Evolutionary conservation across 129 eudicot genomes (phyloP).

Genomic region (carrot (Daucus carota)): DH1_v3.0 NC_030386.2:31742501-31743000

Average conservation of each 20-base stretch:
- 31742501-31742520: too few species aligned
- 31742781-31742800: neutral
- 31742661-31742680: too few species aligned
- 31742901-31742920: neutral
- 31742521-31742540: neutral
- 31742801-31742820: neutral
- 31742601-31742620: neutral
- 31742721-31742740: too few species aligned
- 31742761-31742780: too few species aligned
- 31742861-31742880: neutral
- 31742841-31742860: neutral
- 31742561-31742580: neutral
- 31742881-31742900: neutral
- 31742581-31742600: neutral
- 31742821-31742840: neutral
- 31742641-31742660: neutral
- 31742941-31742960: neutral
- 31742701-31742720: too few species aligned
- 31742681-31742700: neutral
- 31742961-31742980: neutral
- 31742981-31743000: neutral
- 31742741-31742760: neutral
- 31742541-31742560: neutral
- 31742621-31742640: neutral
- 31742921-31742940: neutral